Base-by-base conservation (phyloP, 257 asterid genomes). In the Haberlea rhodopensis region DNA sequence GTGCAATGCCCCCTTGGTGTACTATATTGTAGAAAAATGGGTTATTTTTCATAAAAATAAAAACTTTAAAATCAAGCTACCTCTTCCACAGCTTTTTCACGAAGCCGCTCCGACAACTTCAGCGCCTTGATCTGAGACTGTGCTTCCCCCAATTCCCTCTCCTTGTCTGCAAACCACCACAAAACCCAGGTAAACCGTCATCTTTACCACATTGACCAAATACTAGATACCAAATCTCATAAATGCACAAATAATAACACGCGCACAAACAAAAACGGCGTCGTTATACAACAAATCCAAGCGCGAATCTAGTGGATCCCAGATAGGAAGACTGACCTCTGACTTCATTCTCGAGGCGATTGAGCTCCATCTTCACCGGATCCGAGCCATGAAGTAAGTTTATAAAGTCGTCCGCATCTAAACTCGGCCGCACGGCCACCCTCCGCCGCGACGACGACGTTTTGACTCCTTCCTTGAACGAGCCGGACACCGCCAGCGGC, bases 301-400 rank as follows among this genome's bases (percentile, higher is more conserved):
- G 65, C 73, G 69, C 66, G 45, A 34, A 34, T 34, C 45, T 9
- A 34, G 45, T 11, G 94, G 96, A 90, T 89, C 96, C 96, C 87
- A 83, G 82, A 82, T 55, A 34, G 69, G 74, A n/a, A 75, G 76
- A 82, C 94, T 60, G 49, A 90, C 99, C 99, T 90, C 96, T 86
- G 88, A 94, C 89, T 79, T 90, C 99, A 57, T 94, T 94, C 85
- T 94, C 99, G 40, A 94, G 95, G 49, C 99, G 95, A 82, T 90
- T 94, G 73, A 94, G 99, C 90, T 94, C 99, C 78, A 94, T 22
- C 85, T 84, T 90, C 80, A 94, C 99, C 88, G 99, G 99, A 94
- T 94, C 99, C 95, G 99, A 94, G 29, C 99, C 99, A 66, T 94
- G 99, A 66, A 94, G 90, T 68, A 90, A 73, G 75, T 87, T 94